Base-by-base conservation (phyloP, 176 grass and related monocot genomes). In the Oryza glaberrima region DNA sequence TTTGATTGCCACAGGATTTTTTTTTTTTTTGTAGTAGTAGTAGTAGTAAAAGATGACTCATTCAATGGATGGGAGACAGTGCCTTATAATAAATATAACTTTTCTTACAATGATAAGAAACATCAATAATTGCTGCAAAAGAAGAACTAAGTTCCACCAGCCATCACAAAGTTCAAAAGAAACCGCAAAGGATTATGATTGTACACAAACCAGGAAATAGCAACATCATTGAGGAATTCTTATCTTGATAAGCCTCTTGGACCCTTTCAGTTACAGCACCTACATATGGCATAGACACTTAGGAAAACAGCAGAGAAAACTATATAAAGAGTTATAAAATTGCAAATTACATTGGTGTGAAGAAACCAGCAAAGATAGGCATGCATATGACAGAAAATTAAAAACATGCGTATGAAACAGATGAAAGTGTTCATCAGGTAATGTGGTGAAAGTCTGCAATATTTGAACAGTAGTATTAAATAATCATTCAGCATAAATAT, bases 181-280 rank as follows among this genome's bases (percentile, higher is more conserved):
- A 32, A 15, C 15, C 7, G 15, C 23, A 74, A 71, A 49, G 28
- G 26, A 70, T 72, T 72, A 83, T 70, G 61, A 17, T 23, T 49
- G 35, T 41, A 86, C 3, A 84, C 83, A 84, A 77, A 98, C 95
- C 95, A 77, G 95, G 95, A 83, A 95, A 98, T 35, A 98, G 80
- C 17, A 98, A 86, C 87, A 98, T 93, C 90, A 93, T 92, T 41
- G 95, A 87, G 70, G 36, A 86, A 81, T 88, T 76, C 69, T 95
- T 85, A 61, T 92, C 81, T 87, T 83, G 72, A 76, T 83, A 88
- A 88, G 84, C 88, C 67, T 93, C 82, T 61, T 75, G 75, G 68
- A 98, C 54, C 85, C 95, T 98, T 88, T 95, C 87, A 67, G 91
- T 95, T 77, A 98, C 89, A 89, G 88, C 85, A 81, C 93, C 95